These are phyloP conservation scores for Chytriomyces sp. DNA, from an alignment of 192 early-diverging fungal genomes.

Conservation along the genomic window DNA sequence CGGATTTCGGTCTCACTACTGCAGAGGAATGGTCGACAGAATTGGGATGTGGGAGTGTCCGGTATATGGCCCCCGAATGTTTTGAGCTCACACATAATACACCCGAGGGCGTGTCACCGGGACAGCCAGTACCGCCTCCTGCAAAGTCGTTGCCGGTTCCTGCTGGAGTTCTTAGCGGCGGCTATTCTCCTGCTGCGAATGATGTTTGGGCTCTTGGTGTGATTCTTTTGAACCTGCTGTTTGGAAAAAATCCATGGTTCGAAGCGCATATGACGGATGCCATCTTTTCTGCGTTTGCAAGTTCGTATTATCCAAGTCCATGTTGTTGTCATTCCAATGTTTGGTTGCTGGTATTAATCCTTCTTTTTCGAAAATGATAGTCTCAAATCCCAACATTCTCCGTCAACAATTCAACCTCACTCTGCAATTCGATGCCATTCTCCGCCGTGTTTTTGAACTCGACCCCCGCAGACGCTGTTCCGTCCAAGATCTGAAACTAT, in stretches of 20 bases:
- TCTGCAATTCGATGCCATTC: slow-evolving; percentile 67
- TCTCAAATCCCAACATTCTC: slow-evolving; percentile 38
- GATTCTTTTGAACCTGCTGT: slow-evolving; percentile 86
- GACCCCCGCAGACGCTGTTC: slow-evolving; percentile 46
- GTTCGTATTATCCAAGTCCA: slow-evolving; percentile 9
- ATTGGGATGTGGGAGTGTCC: slow-evolving; percentile 85
- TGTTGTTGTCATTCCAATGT: background rate
- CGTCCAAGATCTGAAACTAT: slow-evolving; percentile 29
- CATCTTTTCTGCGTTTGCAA: slow-evolving; percentile 71
- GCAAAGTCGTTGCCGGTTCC: slow-evolving; percentile 55
- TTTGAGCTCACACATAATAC: slow-evolving; percentile 40
- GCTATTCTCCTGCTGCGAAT: slow-evolving; percentile 72
- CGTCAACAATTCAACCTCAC: slow-evolving; percentile 59
- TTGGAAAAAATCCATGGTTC: slow-evolving; percentile 83
- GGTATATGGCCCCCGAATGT: slow-evolving; percentile 87
- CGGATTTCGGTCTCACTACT: slow-evolving; percentile 95
- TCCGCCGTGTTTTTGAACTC: slow-evolving; percentile 75
- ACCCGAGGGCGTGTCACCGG: slow-evolving; percentile 50
- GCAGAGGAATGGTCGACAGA: slow-evolving; percentile 73
- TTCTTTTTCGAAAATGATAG: background rate
- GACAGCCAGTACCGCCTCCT: slow-evolving; percentile 56
- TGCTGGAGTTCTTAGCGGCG: slow-evolving; percentile 42
- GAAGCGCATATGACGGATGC: slow-evolving; percentile 65
- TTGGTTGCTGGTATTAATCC: slow-evolving; percentile 52
- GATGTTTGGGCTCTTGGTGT: slow-evolving; percentile 93